Base-by-base conservation (phyloP, 208 protist genomes). In the Crithidia expoeki region DNA sequence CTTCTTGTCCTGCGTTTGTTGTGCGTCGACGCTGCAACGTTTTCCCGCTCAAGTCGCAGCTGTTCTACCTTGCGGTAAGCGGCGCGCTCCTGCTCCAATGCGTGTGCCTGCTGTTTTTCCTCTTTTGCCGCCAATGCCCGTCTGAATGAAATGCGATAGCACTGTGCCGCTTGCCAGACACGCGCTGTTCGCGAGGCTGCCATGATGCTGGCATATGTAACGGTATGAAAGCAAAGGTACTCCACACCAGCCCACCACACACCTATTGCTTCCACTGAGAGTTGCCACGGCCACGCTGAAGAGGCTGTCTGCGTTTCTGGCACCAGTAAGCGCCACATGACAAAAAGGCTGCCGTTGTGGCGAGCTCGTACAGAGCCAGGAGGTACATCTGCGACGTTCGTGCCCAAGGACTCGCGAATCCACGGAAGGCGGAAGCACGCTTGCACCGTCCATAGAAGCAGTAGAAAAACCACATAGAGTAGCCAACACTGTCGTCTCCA, bases 181-280 rank as follows among this genome's bases (percentile, higher is more conserved):
- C 25, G 34, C 36, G 51, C 38, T 17, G 6, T n/a, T 0, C 23
- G 33, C 38, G 25, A 27, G 1, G 3, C 21, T 7, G 30, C 62
- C 11, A 32, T 17, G 21, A 19, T n/a, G 11, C 33, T 27, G n/a
- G n/a, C 61, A 21, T 58, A 57, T 28, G 12, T n/a, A 9, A 49
- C n/a, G n/a, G 64, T 47, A 38, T 62, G 47, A 25, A 62, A 32
- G 57, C 64, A 77, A 17, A 71, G 9, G n/a, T 30, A 47, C 72
- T 77, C 72, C 17, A 52, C 46, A 0, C 57, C 72, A 11, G 72
- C 72, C 63, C 63, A 72, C 72, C 72, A 77, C 30, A 77, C 36
- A 16, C 72, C 64, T 2, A 77, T 32, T 30, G 56, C 72, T 1
- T 42, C 25, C 7, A 40, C n/a, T n/a, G n/a, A 28, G 23, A 72